Base-by-base conservation (phyloP, 495 filamentous ascomycete species). In the Oidiodendron maius region DNA sequence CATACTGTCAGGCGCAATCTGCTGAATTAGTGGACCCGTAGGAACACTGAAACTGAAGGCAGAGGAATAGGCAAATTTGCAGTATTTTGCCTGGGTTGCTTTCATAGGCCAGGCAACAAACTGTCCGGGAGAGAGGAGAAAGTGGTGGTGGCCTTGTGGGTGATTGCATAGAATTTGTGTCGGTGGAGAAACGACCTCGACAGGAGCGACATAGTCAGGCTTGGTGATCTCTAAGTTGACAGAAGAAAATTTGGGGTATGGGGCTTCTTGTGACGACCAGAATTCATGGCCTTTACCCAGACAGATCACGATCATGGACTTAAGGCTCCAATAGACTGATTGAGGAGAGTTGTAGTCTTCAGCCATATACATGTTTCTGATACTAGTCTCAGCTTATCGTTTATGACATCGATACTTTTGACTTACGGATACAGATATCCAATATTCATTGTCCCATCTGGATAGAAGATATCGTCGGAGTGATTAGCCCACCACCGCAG, bases 1-100 rank as follows among this genome's bases (percentile, higher is more conserved):
- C 57, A 75, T 73, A 44, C 63, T 74, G 48, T 83, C 80, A 1
- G 72, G 72, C 0, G 75, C 79, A 26, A 71, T 69, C 53, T 80
- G 76, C 44, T 79, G 71, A 11, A 72, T 65, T 50, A 76, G 76
- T 0, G 63, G 56, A 1, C 78, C 77, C 0, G 76, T 81, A 0
- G 77, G 74, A 9, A 81, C 77, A 2, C 68, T 74, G 61, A 82
- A 83, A 3, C 70, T 75, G 56, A 82, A 82, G 0, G 74, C 64
- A n/a, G 79, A 73, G 17, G 70, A 75, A 48, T 83, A 82, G 4
- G 77, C 76, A 46, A 81, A 81, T 52, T 81, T 81, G 9, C 77
- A 75, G 51, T 82, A 83, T 51, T 82, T 82, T 8, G 78, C 77
- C 50, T 80, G 74, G 0, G 72, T 76, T 10, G 76, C 76, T 60